Evolutionary conservation across 352 stramenopile species (phyloP), one percentile per base, ranked within the genome.

Genomic region (Pythium sp.): DNA sequence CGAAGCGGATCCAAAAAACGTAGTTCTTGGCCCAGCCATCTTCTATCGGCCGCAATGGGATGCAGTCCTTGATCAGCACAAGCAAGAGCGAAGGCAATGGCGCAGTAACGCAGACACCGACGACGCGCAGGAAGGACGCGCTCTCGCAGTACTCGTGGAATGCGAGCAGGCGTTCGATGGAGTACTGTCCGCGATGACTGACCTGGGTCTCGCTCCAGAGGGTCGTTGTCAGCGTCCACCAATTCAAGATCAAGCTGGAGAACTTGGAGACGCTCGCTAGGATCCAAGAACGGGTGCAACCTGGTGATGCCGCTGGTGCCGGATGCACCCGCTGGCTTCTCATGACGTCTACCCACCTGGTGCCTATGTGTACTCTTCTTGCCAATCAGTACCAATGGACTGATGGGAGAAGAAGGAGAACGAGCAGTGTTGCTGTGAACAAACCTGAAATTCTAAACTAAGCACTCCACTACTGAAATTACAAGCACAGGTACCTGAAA

Each of bases 61-160:
- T 38, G 5, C 53, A 58, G 18, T 41, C 53, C 53, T 58, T 41
- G 15, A 24, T 7, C 6, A 58, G 15, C 24, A 58, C 53, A 30
- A 58, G 14, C 14, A 34, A 9, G 8, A 57, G 51, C 14, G 51
- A n/a, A 20, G 22, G 51, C 4, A 57, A 9, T n/a, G 53, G 53
- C 3, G 53, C 28, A 28, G 28, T 5, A 4, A 38, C 53, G 53
- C 53, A 58, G 26, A 58, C 26, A 5, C 26, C 14, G 11, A 58
- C 15, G 5, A 38, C 26, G 0, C 53, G 53, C 22, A 38, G 11
- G 5, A 58, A 15, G 12, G 53, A 58, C 14, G 26, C 26, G 5
- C 15, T 36, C 28, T 58, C 26, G 26, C 26, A 58, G 53, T 58
- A 58, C 28, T 58, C 18, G 53, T 58, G 24, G 18, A 58, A 58